Evolutionary conservation across 129 eudicot species (phyloP).

Genomic region (Helianthus tuberosus): DNA sequence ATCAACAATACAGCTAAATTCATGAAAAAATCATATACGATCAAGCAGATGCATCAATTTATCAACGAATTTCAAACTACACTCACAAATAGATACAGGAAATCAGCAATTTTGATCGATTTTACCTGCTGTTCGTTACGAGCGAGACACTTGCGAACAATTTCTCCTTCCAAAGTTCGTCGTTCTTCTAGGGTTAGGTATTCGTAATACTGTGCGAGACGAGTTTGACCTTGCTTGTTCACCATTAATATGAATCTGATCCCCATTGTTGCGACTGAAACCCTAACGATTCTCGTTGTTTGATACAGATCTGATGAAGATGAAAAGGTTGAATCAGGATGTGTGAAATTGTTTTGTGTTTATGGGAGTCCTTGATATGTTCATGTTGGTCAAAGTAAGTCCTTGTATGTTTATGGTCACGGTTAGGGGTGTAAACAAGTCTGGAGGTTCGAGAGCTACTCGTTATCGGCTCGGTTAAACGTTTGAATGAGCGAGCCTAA

Average conservation of each 20-base stretch:
- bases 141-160: conserved; percentile 98
- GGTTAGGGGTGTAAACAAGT: too few relatives aligned
- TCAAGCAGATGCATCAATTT: too few relatives aligned
- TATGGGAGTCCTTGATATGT: background rate
- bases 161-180: conserved; percentile 93
- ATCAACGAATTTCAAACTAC: too few relatives aligned
- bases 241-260: conserved; percentile 96
- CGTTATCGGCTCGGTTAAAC: too few relatives aligned
- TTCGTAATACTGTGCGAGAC: conserved; percentile 95
- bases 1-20: too few relatives aligned
- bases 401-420: too few relatives aligned
- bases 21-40: too few relatives aligned
- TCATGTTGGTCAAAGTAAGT: background rate
- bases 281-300: background rate
- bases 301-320: conserved; percentile 11
- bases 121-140: conserved; percentile 92
- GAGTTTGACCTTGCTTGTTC: conserved; percentile 98
- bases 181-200: conserved; percentile 89
- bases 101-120: background rate
- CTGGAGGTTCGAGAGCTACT: too few relatives aligned
- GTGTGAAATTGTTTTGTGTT: background rate
- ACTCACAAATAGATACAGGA: too few relatives aligned
- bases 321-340: too few relatives aligned
- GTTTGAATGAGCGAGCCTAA: too few relatives aligned
- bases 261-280: conserved; percentile 45